phyloP scores from a whole-genome alignment of 2,329 filamentous ascomycete species.

The Nannizzia gypsea region DNA sequence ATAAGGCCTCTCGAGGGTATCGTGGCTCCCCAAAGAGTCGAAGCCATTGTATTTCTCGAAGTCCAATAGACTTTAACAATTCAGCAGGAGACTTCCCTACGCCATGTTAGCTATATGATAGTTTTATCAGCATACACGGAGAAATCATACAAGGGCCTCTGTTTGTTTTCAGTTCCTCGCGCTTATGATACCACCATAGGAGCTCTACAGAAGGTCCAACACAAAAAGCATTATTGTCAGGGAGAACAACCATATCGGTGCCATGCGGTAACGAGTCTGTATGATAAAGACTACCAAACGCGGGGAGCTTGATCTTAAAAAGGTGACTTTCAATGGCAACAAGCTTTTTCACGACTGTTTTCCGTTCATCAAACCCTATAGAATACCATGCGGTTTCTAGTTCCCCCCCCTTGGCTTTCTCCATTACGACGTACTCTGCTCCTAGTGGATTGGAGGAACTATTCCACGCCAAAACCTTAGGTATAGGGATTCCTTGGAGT shows the following conservation, averaged over 20 bases:
- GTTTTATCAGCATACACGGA: background rate
- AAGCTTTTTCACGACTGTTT: constrained; percentile 14
- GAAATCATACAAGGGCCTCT: constrained; percentile 15
- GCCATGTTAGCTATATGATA: background rate
- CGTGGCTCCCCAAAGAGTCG: constrained; percentile 13
- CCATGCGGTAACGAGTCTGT: constrained; percentile 6
- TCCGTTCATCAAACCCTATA: constrained; percentile 17
- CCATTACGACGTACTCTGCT: constrained; percentile 25
- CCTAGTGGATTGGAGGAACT: constrained; percentile 16
- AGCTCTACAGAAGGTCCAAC: constrained; percentile 15
- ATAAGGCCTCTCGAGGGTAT: constrained; percentile 14
- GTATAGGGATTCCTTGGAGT: constrained; percentile 18
- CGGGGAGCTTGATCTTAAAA: constrained; percentile 14
- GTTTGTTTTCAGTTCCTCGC: constrained; percentile 9
- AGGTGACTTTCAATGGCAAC: constrained; percentile 17
- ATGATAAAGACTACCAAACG: constrained; percentile 15
- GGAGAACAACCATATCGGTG: background rate
- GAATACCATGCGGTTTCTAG: constrained; percentile 16
- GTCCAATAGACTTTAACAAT: constrained; percentile 6
- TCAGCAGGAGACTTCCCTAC: constrained; percentile 12
- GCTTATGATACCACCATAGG: constrained; percentile 15
- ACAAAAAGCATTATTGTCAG: constrained; percentile 8
- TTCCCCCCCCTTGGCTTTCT: constrained; percentile 17
- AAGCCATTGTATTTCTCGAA: constrained; percentile 14
- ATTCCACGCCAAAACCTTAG: constrained; percentile 18